Percentiles rank a stretch among this genome's conserved stretches.
Conservation (phyloP, 371 early-diverging fungal species). For the Lichtheimia ornata region DNA sequence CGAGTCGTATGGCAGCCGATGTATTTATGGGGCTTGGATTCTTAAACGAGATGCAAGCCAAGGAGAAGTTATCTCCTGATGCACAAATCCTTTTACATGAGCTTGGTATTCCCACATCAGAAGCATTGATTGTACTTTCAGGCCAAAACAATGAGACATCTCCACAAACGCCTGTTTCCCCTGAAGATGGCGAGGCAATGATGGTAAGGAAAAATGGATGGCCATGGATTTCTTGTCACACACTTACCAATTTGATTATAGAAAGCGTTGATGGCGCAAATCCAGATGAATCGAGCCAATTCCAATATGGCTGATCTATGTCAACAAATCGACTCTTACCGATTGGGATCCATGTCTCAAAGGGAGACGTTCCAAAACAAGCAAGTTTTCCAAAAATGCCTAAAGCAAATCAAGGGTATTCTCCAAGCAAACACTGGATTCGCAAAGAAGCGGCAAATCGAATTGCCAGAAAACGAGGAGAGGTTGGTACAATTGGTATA, state of each 20-base stretch:
- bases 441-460: conserved; percentile 34
- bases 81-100: conserved; percentile 52
- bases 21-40: conserved; percentile 51
- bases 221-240: background rate
- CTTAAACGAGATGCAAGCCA: conserved; percentile 40
- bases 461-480: conserved; percentile 39
- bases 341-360: conserved; percentile 43
- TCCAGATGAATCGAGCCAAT: conserved; percentile 55
- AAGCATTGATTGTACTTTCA: conserved; percentile 42
- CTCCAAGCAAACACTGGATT: conserved; percentile 34
- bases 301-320: conserved; percentile 56
- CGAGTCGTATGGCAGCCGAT: conserved; percentile 42
- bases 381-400: conserved; percentile 53
- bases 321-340: conserved; percentile 51
- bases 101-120: conserved; percentile 46
- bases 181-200: conserved; percentile 50
- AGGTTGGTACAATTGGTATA: conserved; percentile 45
- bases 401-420: conserved; percentile 52
- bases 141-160: conserved; percentile 46
- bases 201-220: conserved; percentile 27
- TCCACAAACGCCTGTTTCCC: conserved; percentile 38
- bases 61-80: conserved; percentile 49
- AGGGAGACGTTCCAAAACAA: conserved; percentile 51
- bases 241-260: conserved; percentile 2
- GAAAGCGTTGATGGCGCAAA: conserved; percentile 56